Evolutionary conservation across 2,329 filamentous ascomycete species (phyloP).

Genomic region (Fusarium sp.): DNA sequence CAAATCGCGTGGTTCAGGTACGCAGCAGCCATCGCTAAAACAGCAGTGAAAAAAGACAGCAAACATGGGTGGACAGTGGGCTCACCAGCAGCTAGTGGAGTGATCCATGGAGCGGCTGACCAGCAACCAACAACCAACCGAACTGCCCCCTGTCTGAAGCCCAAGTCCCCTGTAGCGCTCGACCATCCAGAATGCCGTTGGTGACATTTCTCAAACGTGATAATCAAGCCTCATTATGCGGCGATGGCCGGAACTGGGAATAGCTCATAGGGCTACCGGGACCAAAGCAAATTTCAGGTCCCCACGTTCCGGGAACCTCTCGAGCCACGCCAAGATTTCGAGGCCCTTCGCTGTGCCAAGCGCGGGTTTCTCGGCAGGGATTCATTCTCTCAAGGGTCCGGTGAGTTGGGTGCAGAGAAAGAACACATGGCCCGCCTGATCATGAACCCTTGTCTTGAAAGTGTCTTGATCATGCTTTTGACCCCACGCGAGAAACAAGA

Average conservation of each 20-base stretch:
- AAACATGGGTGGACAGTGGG: background rate
- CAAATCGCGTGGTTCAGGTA: background rate
- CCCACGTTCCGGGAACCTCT: background rate
- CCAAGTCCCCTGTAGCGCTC: slow-evolving; percentile 18
- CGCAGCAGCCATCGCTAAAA: background rate
- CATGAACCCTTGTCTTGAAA: slow-evolving; percentile 13
- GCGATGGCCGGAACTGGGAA: slow-evolving; percentile 18
- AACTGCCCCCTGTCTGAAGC: background rate
- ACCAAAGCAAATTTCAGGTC: background rate
- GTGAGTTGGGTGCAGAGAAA: background rate
- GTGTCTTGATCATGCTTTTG: slow-evolving; percentile 5
- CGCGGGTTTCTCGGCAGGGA: slow-evolving; percentile 20
- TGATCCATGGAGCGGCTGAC: slow-evolving; percentile 21
- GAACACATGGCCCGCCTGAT: slow-evolving; percentile 10
- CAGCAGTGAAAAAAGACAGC: background rate
- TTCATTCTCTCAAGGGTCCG: slow-evolving; percentile 8
- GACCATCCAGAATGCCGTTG: slow-evolving; percentile 2
- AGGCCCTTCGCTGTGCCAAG: slow-evolving; percentile 20
- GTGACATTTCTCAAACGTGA: slow-evolving; percentile 21
- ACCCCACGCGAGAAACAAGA: background rate
- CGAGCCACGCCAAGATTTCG: slow-evolving; percentile 17
- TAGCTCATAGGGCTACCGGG: slow-evolving; percentile 24
- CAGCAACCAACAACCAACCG: background rate
- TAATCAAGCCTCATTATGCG: slow-evolving; percentile 32
- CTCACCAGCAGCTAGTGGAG: slow-evolving; percentile 11